Evolutionary conservation across 805 yeast genomes (phyloP).

Genomic region (Saturnispora saitoi): DNA sequence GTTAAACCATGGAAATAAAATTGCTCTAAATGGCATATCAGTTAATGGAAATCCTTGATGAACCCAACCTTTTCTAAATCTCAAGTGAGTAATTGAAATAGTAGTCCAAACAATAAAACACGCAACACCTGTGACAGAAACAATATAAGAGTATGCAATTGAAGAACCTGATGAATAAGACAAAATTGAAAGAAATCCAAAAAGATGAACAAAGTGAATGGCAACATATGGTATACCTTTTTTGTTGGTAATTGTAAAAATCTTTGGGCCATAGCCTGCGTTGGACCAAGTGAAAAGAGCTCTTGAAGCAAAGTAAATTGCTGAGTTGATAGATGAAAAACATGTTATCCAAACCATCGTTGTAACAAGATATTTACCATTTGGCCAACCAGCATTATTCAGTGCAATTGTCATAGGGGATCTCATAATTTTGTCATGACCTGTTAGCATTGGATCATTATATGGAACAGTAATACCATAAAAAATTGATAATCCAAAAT

Average conservation of each 20-base stretch:
- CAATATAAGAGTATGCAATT: slow-evolving; percentile 50
- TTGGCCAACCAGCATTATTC: slow-evolving; percentile 43
- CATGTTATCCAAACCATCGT: slow-evolving; percentile 57
- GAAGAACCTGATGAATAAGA: slow-evolving; percentile 51
- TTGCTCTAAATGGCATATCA: slow-evolving; percentile 47
- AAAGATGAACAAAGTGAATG: slow-evolving; percentile 42
- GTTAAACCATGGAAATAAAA: slow-evolving; percentile 45
- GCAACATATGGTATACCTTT: slow-evolving; percentile 62
- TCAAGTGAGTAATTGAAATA: slow-evolving; percentile 45
- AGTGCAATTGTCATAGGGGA: slow-evolving; percentile 43
- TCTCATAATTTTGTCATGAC: slow-evolving; percentile 33
- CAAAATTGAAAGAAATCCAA: slow-evolving; percentile 51
- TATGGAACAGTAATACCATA: slow-evolving; percentile 55
- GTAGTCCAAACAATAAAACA: slow-evolving; percentile 63
- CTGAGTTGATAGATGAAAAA: slow-evolving; percentile 60
- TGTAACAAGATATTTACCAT: slow-evolving; percentile 46
- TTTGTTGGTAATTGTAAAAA: slow-evolving; percentile 40
- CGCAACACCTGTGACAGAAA: slow-evolving; percentile 57
- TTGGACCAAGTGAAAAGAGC: slow-evolving; percentile 56
- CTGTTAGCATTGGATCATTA: slow-evolving; percentile 38
- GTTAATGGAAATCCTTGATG: slow-evolving; percentile 33
- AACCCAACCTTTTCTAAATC: slow-evolving; percentile 45
- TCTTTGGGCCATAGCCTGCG: slow-evolving; percentile 40
- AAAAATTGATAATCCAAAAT: slow-evolving; percentile 45
- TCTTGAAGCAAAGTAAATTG: slow-evolving; percentile 62